phyloP scores from a whole-genome alignment of 1,284 basidiomycete genomes.

The Boletus mariae region DNA sequence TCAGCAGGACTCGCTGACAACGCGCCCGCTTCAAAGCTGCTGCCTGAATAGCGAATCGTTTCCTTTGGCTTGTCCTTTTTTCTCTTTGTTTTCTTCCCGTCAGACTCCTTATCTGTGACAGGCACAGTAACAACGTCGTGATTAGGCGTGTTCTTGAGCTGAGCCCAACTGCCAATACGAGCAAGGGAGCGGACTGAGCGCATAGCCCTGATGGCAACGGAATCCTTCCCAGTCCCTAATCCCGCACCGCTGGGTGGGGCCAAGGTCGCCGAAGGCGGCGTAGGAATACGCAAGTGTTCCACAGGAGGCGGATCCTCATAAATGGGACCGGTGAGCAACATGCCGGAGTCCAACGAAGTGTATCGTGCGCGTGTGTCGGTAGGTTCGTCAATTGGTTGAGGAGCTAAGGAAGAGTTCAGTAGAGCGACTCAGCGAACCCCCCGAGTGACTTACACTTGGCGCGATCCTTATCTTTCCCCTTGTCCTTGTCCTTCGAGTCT shows the following conservation, averaged over 20 bases:
- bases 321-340: slow-evolving; percentile 38
- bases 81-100: slow-evolving; percentile 37
- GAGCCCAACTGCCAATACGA: slow-evolving; percentile 66
- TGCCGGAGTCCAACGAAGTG: slow-evolving; percentile 61
- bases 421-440: slow-evolving; percentile 1
- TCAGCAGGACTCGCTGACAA: slow-evolving; percentile 41
- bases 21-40: slow-evolving; percentile 62
- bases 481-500: slow-evolving; percentile 57
- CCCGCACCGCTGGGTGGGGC: slow-evolving; percentile 26
- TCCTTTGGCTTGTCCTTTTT: slow-evolving; percentile 24
- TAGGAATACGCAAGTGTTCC: slow-evolving; percentile 18
- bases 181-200: slow-evolving; percentile 69
- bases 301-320: slow-evolving; percentile 8
- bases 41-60: slow-evolving; percentile 47
- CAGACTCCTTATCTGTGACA: slow-evolving; percentile 33
- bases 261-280: slow-evolving; percentile 16
- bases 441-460: slow-evolving; percentile 41
- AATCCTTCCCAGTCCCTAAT: slow-evolving; percentile 36
- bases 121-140: slow-evolving; percentile 23
- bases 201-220: slow-evolving; percentile 75
- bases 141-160: slow-evolving; percentile 42
- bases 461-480: slow-evolving; percentile 37
- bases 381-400: slow-evolving; percentile 36
- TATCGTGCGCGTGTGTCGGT: slow-evolving; percentile 46
- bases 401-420: slow-evolving; percentile 38